Evolutionary conservation across 306 rosid genomes (phyloP).

Genomic region (Mucuna pruriens): DNA sequence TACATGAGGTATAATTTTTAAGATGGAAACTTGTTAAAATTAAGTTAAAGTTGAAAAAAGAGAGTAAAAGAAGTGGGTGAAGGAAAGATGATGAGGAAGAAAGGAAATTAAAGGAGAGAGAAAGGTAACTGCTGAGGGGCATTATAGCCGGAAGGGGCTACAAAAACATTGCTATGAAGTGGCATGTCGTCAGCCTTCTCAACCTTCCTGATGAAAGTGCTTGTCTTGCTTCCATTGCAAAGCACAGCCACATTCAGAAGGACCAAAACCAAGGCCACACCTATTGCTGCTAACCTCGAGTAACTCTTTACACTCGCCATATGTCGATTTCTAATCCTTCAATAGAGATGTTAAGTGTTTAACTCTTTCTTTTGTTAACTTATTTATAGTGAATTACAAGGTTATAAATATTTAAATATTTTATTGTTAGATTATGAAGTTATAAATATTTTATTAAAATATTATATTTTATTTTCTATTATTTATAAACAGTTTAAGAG

Average conservation of each 20-base stretch:
- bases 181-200: constrained; percentile 58
- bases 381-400: neutral
- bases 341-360: neutral
- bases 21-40: no score
- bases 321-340: neutral
- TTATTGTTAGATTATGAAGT: no score
- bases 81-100: no score
- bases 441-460: no score
- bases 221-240: constrained; percentile 58
- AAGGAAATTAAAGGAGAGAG: neutral
- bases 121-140: constrained; percentile 67
- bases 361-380: neutral
- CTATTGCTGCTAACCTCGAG: constrained; percentile 13
- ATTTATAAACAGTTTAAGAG: no score
- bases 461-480: no score
- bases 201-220: constrained; percentile 43
- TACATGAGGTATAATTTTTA: no score
- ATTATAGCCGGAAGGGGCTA: constrained; percentile 63
- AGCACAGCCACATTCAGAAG: constrained; percentile 37
- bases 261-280: constrained; percentile 2
- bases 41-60: no score
- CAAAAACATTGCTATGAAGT: constrained; percentile 61
- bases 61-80: no score
- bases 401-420: no score
- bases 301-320: neutral